Evolutionary conservation across 345 rosid genomes (phyloP).

Genomic region (Aquilaria yunnanensis): DNA sequence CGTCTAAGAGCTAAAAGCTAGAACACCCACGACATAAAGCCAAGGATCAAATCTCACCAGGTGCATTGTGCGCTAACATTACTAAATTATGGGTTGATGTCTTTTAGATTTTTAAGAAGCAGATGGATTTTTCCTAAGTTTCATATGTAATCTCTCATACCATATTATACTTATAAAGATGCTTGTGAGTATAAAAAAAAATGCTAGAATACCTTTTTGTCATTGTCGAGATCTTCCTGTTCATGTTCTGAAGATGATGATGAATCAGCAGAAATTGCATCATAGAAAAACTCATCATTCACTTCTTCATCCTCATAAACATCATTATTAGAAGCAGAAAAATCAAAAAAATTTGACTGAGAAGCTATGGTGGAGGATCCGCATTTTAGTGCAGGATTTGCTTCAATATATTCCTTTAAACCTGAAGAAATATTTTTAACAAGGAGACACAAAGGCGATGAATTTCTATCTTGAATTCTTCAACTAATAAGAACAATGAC

Average conservation of each 20-base stretch:
- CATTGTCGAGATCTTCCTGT: slow-evolving; percentile 46
- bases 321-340: slow-evolving; percentile 25
- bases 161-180: too few species aligned
- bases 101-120: too few species aligned
- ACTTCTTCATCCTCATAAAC: slow-evolving; percentile 56
- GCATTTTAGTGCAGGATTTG: slow-evolving; percentile 70
- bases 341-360: slow-evolving; percentile 47
- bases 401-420: slow-evolving; percentile 87
- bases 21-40: too few species aligned
- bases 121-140: too few species aligned
- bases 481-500: too few species aligned
- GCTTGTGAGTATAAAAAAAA: slow-evolving; percentile 11
- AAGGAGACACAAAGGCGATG: not conserved
- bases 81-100: too few species aligned
- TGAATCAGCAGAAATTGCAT: slow-evolving; percentile 60
- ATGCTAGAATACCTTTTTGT: slow-evolving; percentile 31
- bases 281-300: slow-evolving; percentile 77
- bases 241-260: slow-evolving; percentile 74
- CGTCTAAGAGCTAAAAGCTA: too few species aligned
- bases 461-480: too few species aligned
- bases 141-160: too few species aligned
- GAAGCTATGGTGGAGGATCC: slow-evolving; percentile 43
- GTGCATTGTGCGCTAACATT: too few species aligned
- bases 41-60: too few species aligned
- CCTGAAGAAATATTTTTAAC: slow-evolving; percentile 40